Base-by-base conservation (phyloP, 768 basidiomycete species). In the Hebeloma cylindrosporum region DNA sequence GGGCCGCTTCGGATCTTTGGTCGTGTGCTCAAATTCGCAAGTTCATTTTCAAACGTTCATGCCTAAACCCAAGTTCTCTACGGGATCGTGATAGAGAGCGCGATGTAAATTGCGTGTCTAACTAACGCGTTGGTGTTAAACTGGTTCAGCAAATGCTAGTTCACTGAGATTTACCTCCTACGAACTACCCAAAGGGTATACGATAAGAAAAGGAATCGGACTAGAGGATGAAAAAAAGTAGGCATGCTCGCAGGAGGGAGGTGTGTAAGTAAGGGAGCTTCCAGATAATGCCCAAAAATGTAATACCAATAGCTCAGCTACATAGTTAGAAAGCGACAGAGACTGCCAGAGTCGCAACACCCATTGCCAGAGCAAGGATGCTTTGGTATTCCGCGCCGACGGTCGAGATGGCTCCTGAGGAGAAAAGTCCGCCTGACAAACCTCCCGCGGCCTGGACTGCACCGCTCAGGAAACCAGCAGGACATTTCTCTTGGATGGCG, bases 381-480 rank as follows among this genome's bases (percentile, higher is more conserved):
- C 51, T 47, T 23, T 56, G 42, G 49, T 57, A 50, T 25, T 50
- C 57, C 13, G 56, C 45, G 43, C 40, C 51, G 42, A 60, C 38
- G 13, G 56, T 52, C 14, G 60, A 51, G n/a, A 54, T 47, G 13
- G 62, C 63, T 2, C 52, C 57, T 34, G 53, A 57, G 31, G 57
- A 54, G 27, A 61, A 52, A 23, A 49, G 44, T 25, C 63, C 64
- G 17, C 60, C 61, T 16, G 61, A 63, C 38, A 70, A 52, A 40
- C 71, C 71, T 53, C 86, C 87, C 27, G 85, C 88, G 33, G 85
- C 86, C 60, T 81, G 72, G 23, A 85, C 78, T 14, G 76, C 78
- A 28, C 79, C 77, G 45, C 66, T 75, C 45, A 92, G 72, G 79
- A 92, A 96, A 57, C 68, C 74, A 6, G 63, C 20, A 3, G 88